These are phyloP conservation scores for Tardiomyces blankii DNA, from an alignment of 1,139 yeast genomes.

Conservation along the genomic window DNA sequence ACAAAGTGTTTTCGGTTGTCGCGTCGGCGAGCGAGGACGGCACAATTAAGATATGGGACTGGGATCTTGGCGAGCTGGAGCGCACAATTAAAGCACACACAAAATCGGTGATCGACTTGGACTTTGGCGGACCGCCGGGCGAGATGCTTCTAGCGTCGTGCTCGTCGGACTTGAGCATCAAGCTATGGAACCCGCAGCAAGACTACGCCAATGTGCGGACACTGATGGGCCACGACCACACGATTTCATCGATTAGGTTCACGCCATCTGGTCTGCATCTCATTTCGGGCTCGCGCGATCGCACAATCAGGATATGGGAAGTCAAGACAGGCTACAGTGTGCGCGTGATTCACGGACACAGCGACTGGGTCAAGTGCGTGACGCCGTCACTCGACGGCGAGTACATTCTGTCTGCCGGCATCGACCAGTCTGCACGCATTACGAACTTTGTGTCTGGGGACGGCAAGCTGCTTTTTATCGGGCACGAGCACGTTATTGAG, in stretches of 20 bases:
- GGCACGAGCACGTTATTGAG: conserved; percentile 82
- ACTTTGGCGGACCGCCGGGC: conserved; percentile 7
- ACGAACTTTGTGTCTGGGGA: conserved; percentile 51
- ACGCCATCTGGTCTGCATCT: conserved; percentile 36
- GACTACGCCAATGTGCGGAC: conserved; percentile 49
- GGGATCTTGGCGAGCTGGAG: conserved; percentile 59
- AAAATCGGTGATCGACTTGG: conserved; percentile 41
- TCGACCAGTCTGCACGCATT: conserved; percentile 50
- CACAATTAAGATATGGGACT: conserved; percentile 62
- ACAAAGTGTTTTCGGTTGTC: conserved; percentile 57
- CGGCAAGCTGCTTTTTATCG: conserved; percentile 55
- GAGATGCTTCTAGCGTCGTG: conserved; percentile 42
- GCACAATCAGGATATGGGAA: conserved; percentile 69
- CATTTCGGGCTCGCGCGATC: conserved; percentile 72
- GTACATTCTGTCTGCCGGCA: conserved; percentile 44
- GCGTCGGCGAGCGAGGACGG: conserved; percentile 72
- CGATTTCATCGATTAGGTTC: conserved; percentile 58
- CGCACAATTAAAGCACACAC: conserved; percentile 67
- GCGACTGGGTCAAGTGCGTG: conserved; percentile 78
- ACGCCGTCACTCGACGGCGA: conserved; percentile 43
- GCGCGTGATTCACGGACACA: conserved; percentile 58
- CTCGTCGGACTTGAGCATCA: conserved; percentile 64
- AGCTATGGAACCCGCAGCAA: conserved; percentile 53
- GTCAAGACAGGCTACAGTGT: conserved; percentile 55
- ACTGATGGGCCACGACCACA: conserved; percentile 83